Conservation (phyloP, 257 asterid species). For the Nicotiana paniculata region DNA sequence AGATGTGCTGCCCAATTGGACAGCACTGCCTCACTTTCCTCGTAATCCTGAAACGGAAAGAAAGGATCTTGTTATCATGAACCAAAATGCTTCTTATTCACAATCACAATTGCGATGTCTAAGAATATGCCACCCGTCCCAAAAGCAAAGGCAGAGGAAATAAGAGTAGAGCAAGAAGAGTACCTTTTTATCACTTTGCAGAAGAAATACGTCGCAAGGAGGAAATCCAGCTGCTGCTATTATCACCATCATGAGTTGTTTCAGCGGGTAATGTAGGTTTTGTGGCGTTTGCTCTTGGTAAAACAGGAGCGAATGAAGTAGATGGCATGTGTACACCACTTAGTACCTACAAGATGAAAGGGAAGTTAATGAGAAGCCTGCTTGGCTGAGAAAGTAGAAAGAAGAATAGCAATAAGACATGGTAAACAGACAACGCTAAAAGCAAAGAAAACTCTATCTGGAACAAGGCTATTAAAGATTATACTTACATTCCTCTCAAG, state of each 20-base stretch:
- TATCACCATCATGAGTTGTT: constrained; percentile 43
- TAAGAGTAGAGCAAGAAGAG: neutral
- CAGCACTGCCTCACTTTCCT: constrained; percentile 1
- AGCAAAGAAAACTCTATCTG: neutral
- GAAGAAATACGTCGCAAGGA: constrained; percentile 88
- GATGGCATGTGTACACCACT: constrained; percentile 52
- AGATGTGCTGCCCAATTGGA: constrained; percentile 1
- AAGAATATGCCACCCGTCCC: neutral
- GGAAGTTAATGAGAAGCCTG: neutral
- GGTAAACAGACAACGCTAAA: neutral
- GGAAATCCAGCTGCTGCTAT: constrained; percentile 86
- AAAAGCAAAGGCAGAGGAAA: neutral
- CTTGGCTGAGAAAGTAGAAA: constrained; percentile 7
- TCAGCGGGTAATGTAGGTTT: constrained; percentile 55
- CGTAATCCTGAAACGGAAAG: neutral
- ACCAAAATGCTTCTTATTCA: neutral
- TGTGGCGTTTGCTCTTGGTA: constrained; percentile 51
- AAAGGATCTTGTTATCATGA: neutral
- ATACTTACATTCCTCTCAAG: constrained; percentile 64
- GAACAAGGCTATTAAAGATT: neutral
- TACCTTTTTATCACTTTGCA: constrained; percentile 53
- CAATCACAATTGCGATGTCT: neutral
- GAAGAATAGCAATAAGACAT: neutral
- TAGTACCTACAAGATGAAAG: constrained; percentile 38
- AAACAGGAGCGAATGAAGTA: constrained; percentile 54